Conservation (phyloP, 1,284 basidiomycete species). For the Agroathelia rolfsii region DNA sequence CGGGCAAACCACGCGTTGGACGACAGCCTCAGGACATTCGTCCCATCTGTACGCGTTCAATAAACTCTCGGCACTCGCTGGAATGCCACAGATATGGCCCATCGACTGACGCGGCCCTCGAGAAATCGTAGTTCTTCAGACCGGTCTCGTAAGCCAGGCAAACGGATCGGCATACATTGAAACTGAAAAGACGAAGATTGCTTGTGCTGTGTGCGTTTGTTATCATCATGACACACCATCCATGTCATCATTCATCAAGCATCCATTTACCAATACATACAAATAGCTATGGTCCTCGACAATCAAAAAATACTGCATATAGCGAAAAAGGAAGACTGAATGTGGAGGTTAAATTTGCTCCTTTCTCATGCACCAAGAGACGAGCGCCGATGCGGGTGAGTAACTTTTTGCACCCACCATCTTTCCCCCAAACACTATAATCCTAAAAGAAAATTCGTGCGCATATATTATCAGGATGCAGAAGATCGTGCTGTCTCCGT, state of each 20-base stretch:
- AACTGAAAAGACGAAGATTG: constrained; percentile 81
- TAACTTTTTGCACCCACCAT: constrained; percentile 9
- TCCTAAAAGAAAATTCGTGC: constrained; percentile 9
- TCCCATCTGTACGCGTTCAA: constrained; percentile 63
- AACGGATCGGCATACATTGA: constrained; percentile 96
- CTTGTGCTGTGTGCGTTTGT: constrained; percentile 77
- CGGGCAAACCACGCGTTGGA: constrained; percentile 33
- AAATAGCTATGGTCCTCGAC: constrained; percentile 85
- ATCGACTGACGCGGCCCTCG: too few species aligned
- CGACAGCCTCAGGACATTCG: constrained; percentile 58
- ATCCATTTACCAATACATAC: constrained; percentile 7
- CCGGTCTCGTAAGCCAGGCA: constrained; percentile 85
- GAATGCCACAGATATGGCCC: constrained; percentile 2
- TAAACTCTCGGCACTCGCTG: constrained; percentile 8
- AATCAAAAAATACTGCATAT: constrained; percentile 71
- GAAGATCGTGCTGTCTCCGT: constrained; percentile 82
- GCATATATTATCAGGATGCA: constrained; percentile 57
- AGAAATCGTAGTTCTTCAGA: constrained; percentile 76
- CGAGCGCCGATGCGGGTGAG: constrained; percentile 81
- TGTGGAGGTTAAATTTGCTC: constrained; percentile 94
- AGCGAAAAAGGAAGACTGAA: constrained; percentile 83
- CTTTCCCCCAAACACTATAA: constrained; percentile 7
- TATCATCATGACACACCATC: constrained; percentile 1
- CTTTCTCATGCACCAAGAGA: constrained; percentile 75
- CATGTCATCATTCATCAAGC: constrained; percentile 5